phyloP scores from a whole-genome alignment of 805 yeast genomes.

The Starmerella potacharoeniae region DNA sequence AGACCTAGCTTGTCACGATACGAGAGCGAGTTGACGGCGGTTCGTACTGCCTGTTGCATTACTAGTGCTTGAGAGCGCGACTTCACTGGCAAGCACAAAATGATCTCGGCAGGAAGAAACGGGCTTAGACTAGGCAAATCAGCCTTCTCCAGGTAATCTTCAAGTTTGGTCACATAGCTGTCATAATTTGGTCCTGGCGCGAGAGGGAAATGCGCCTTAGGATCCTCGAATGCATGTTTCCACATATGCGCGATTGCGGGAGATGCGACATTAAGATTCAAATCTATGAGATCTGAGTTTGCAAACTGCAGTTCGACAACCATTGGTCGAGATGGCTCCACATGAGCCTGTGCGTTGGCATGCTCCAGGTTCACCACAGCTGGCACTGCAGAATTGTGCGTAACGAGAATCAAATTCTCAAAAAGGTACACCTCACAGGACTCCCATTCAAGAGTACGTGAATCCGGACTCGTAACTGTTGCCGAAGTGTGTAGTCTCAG shows the following conservation, averaged over 20 bases:
- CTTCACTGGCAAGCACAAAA: conserved; percentile 1
- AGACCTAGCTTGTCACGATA: conserved; percentile 7
- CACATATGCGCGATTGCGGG: conserved; percentile 3
- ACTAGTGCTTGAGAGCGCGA: not conserved
- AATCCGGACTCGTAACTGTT: conserved; percentile 1
- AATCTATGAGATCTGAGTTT: not conserved
- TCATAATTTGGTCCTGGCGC: not conserved
- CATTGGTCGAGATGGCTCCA: not conserved
- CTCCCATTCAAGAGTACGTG: not conserved
- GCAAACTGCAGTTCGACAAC: not conserved
- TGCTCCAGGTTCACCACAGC: not conserved
- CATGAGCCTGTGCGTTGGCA: not conserved
- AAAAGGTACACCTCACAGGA: conserved; percentile 4
- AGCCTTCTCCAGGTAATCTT: not conserved
- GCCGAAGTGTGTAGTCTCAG: conserved; percentile 5
- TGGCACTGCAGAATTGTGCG: not conserved
- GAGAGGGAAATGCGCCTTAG: conserved; percentile 7
- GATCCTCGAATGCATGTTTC: conserved; percentile 6
- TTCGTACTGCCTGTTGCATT: conserved; percentile 1
- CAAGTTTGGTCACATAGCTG: not conserved
- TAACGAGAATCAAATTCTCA: conserved; percentile 1
- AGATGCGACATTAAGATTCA: conserved; percentile 3
- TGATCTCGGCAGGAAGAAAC: conserved; percentile 1
- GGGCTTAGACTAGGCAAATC: not conserved
- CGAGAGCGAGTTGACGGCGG: not conserved